phyloP scores from a whole-genome alignment of 768 basidiomycete genomes.

The Collybia mongolica region DNA sequence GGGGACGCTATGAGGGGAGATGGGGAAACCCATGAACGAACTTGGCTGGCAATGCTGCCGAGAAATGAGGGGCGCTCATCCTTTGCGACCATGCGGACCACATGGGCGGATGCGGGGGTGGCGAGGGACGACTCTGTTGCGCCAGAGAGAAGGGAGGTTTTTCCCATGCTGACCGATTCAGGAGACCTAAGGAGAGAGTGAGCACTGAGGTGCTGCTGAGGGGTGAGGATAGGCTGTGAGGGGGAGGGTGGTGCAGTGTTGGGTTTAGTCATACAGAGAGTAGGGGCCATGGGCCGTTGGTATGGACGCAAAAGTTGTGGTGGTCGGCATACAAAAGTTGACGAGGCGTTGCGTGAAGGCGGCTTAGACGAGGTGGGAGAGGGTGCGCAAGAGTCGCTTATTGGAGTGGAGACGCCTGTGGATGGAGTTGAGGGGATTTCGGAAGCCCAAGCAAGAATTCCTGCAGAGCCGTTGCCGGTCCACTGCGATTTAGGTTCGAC shows the following conservation, averaged over 20 bases:
- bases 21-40: conserved; percentile 45
- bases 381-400: conserved; percentile 16
- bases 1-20: conserved; percentile 23
- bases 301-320: conserved; percentile 38
- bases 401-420: conserved; percentile 12
- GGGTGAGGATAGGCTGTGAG: conserved; percentile 29
- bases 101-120: conserved; percentile 43
- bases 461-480: conserved; percentile 37
- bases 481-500: conserved; percentile 20
- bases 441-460: conserved; percentile 49
- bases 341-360: conserved; percentile 4
- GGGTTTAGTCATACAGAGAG: conserved; percentile 50
- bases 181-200: conserved; percentile 23
- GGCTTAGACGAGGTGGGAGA: conserved; percentile 17
- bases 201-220: conserved; percentile 30
- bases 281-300: conserved; percentile 42
- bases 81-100: conserved; percentile 31
- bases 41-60: conserved; percentile 37
- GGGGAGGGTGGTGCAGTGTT: conserved; percentile 24
- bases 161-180: conserved; percentile 31
- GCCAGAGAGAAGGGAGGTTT: conserved; percentile 31
- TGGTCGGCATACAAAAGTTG: conserved; percentile 19
- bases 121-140: conserved; percentile 50
- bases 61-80: conserved; percentile 26
- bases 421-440: conserved; percentile 28